A percentile compares a stretch with the other conserved stretches of the same genome.
Evolutionary conservation across 2,329 filamentous ascomycete genomes (phyloP).

Genomic region (Echinosphaeria canescens): DNA sequence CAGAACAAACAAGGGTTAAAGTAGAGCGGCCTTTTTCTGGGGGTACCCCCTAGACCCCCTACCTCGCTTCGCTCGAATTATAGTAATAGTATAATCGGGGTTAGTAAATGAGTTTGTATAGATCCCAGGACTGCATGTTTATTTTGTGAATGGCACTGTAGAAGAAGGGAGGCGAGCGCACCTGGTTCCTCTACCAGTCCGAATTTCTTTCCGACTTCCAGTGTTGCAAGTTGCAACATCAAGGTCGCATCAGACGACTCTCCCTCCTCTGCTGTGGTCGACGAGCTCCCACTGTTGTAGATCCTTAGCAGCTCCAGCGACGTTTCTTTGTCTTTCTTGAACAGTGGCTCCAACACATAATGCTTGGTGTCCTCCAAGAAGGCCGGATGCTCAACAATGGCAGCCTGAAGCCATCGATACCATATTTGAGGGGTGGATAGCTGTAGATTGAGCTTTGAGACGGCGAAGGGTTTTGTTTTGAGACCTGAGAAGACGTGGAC

Average conservation of each 20-base stretch:
- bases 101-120: too few relatives aligned
- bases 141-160: too few relatives aligned
- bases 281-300: constrained; percentile 21
- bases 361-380: constrained; percentile 40
- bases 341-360: constrained; percentile 39
- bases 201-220: constrained; percentile 49
- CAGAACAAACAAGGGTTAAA: too few relatives aligned
- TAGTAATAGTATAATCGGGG: too few relatives aligned
- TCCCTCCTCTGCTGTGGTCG: constrained; percentile 6
- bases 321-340: constrained; percentile 30
- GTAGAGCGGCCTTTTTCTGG: too few relatives aligned
- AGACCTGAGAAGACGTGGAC: constrained; percentile 30
- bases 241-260: constrained; percentile 4
- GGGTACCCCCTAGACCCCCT: too few relatives aligned
- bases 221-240: constrained; percentile 35
- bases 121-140: too few relatives aligned
- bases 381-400: constrained; percentile 22
- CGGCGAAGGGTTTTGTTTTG: constrained; percentile 5
- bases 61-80: too few relatives aligned
- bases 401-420: constrained; percentile 31
- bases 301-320: constrained; percentile 34
- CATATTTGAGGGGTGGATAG: too few relatives aligned
- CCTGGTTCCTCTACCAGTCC: constrained; percentile 48
- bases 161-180: constrained; percentile 9
- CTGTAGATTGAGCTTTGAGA: too few relatives aligned